A percentile compares a stretch with the other conserved stretches of the same genome.
Evolutionary conservation across 108 stramenopile species (phyloP).

Genomic region (Fragilaria crotonensis): DNA sequence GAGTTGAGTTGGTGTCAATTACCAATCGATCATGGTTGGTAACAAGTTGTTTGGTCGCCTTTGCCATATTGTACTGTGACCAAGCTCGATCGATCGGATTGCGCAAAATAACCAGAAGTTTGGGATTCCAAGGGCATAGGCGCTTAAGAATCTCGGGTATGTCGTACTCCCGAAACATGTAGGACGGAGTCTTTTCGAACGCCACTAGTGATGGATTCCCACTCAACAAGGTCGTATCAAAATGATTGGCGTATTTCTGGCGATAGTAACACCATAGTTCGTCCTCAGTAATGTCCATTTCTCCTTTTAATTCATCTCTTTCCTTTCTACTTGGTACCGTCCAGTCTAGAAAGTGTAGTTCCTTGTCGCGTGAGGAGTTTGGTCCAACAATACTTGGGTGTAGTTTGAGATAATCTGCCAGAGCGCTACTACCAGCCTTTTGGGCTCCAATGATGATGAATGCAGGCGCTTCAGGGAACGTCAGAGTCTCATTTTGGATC

Average conservation of each 20-base stretch:
- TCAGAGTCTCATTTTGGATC: constrained; percentile 15
- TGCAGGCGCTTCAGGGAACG: constrained; percentile 20
- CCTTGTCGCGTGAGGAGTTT: constrained; percentile 38
- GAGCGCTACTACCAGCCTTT: constrained; percentile 85
- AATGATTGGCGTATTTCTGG: not conserved
- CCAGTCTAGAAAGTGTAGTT: constrained; percentile 95
- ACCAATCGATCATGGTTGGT: not conserved
- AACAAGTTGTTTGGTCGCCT: not conserved
- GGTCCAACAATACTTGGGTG: constrained; percentile 76
- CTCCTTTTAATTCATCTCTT: not conserved
- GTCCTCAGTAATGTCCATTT: not conserved
- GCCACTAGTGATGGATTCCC: constrained; percentile 1
- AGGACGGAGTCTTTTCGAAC: constrained; percentile 46
- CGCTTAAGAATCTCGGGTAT: constrained; percentile 4
- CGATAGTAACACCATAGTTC: not conserved
- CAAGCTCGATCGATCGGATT: constrained; percentile 84
- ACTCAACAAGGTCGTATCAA: not conserved
- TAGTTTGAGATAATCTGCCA: constrained; percentile 78
- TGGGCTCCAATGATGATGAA: constrained; percentile 84
- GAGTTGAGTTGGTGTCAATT: not conserved
- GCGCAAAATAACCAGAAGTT: constrained; percentile 80
- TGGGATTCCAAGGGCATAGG: constrained; percentile 22
- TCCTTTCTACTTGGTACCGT: constrained; percentile 30
- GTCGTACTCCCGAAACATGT: constrained; percentile 13
- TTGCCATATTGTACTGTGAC: constrained; percentile 82